Evolutionary conservation across 352 stramenopile species (phyloP), one percentile per base, ranked within the genome.

Genomic region (Pythium rhizo-oryzae): DNA sequence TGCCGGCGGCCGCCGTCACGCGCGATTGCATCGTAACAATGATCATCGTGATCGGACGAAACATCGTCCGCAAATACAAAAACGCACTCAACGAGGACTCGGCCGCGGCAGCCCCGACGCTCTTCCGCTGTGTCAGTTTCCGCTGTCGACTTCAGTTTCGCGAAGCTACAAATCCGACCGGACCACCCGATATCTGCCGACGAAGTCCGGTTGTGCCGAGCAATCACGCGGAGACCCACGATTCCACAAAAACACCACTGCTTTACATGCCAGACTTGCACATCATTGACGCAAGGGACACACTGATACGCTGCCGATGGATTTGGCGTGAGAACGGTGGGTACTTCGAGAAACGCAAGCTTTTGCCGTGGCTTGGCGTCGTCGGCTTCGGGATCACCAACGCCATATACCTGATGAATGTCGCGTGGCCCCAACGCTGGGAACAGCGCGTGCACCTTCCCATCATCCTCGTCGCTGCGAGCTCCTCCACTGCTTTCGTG

Each of bases 111-210:
- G 8, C 21, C 49, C 67, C 8, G 23, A 70, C 19, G 12, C 30
- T 41, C 0, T 58, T 58, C 16, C 51, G 44, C 0, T 75, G 69
- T 16, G 64, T 66, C 3, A 69, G 52, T 46, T 69, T n/a, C n/a
- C n/a, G n/a, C n/a, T n/a, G n/a, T n/a, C n/a, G n/a, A n/a, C n/a
- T n/a, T n/a, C n/a, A n/a, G n/a, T n/a, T n/a, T 7, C 18, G 23
- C 13, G 8, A 28, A 5, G 41, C n/a, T n/a, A n/a, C n/a, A n/a
- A n/a, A n/a, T n/a, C n/a, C n/a, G n/a, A n/a, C n/a, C n/a, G n/a
- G n/a, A n/a, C n/a, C 19, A 25, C 44, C 24, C 1, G 44, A 51
- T 28, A 2, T 28, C 44, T 3, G 15, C 7, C 0, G 12, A 13
- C 44, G 7, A 30, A 2, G 15, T n/a, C 18, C 18, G 4, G 19